Evolutionary conservation across 2,329 filamentous ascomycete species (phyloP).

Genomic region (Diaporthe nobilis): DNA sequence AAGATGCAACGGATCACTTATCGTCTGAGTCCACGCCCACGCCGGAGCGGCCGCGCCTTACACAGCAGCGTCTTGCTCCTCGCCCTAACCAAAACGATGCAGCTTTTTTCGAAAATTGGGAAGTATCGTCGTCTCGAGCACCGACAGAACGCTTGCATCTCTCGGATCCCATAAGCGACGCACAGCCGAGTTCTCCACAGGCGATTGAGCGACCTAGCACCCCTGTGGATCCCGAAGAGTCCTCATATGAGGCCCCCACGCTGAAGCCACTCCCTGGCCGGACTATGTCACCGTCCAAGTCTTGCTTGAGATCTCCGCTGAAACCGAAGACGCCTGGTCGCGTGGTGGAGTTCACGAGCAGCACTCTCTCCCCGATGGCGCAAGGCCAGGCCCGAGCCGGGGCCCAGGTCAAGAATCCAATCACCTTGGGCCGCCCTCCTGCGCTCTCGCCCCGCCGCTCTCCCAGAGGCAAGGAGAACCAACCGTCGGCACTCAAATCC

Average conservation of each 20-base stretch:
- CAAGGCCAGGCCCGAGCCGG: slow-evolving; percentile 53
- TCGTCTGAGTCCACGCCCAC: slow-evolving; percentile 30
- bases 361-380: slow-evolving; percentile 61
- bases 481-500: not conserved
- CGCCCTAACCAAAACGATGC: slow-evolving; percentile 33
- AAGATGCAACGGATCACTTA: not conserved
- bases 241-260: slow-evolving; percentile 55
- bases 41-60: slow-evolving; percentile 26
- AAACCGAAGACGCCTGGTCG: slow-evolving; percentile 71
- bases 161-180: slow-evolving; percentile 22
- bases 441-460: not conserved
- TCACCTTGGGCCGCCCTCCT: not conserved
- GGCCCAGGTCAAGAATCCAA: slow-evolving; percentile 18
- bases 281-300: slow-evolving; percentile 69
- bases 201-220: slow-evolving; percentile 34
- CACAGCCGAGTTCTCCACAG: slow-evolving; percentile 18
- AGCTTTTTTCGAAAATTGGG: slow-evolving; percentile 36
- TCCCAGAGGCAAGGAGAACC: slow-evolving; percentile 26
- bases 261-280: slow-evolving; percentile 65
- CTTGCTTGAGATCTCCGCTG: slow-evolving; percentile 68
- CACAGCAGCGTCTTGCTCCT: slow-evolving; percentile 18
- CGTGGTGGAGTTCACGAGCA: slow-evolving; percentile 71
- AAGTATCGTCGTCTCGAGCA: slow-evolving; percentile 33
- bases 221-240: slow-evolving; percentile 48
- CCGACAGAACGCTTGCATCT: slow-evolving; percentile 22